Evolutionary conservation across 176 grass and related monocot species (phyloP).

Genomic region (Poa pratensis): DNA sequence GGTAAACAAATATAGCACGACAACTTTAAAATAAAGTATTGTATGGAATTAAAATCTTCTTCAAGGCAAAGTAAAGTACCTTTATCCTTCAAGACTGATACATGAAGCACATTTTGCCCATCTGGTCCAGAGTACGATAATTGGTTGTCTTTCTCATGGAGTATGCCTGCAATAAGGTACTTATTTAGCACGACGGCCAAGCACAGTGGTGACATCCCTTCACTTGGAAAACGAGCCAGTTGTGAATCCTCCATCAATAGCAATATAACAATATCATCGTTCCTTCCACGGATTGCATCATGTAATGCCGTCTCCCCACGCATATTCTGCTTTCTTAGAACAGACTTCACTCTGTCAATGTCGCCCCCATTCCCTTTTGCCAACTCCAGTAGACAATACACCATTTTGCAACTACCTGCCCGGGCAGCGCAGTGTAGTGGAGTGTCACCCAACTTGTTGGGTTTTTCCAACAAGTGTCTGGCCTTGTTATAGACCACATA

Average conservation of each 20-base stretch:
- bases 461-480: not conserved
- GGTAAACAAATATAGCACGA: too few species aligned
- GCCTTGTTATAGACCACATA: not conserved
- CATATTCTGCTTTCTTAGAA: not conserved
- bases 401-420: not conserved
- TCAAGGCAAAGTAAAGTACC: not conserved
- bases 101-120: constrained; percentile 21
- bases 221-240: not conserved
- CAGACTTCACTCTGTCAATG: not conserved
- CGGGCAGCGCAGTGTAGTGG: not conserved
- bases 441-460: not conserved
- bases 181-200: not conserved
- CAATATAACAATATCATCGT: not conserved
- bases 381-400: not conserved
- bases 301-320: not conserved
- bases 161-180: not conserved
- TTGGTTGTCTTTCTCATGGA: not conserved
- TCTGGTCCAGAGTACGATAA: constrained; percentile 13
- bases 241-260: not conserved
- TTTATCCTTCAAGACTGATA: not conserved
- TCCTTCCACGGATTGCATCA: not conserved
- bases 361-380: not conserved
- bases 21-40: too few species aligned
- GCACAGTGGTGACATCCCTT: not conserved
- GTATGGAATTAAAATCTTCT: not conserved